These are phyloP conservation scores for Ulota crispa DNA, from an alignment of 225 moss, liverwort and hornwort species.

Conservation along the genomic window DNA sequence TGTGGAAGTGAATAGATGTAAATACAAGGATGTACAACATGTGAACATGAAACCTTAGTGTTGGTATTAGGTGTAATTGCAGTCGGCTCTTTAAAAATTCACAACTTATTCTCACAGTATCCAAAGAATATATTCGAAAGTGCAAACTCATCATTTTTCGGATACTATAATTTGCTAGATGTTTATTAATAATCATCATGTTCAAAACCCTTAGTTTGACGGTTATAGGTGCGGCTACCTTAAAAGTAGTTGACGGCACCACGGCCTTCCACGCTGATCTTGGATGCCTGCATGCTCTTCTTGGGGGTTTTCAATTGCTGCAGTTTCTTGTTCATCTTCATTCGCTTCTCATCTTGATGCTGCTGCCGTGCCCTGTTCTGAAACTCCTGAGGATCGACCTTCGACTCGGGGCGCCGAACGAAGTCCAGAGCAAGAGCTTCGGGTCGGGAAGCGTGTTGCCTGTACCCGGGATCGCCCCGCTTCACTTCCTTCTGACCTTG, in stretches of 20 bases:
- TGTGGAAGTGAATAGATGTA: too few species aligned
- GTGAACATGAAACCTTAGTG: too few species aligned
- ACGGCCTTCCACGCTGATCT: slow-evolving; percentile 91
- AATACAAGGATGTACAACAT: too few species aligned
- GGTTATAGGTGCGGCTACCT: too few species aligned
- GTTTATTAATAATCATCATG: too few species aligned
- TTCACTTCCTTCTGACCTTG: slow-evolving; percentile 68
- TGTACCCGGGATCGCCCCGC: slow-evolving; percentile 82
- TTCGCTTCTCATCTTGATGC: slow-evolving; percentile 76
- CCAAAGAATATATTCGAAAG: too few species aligned
- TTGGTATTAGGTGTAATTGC: too few species aligned
- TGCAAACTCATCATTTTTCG: too few species aligned
- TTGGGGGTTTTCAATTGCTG: slow-evolving; percentile 80
- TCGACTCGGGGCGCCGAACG: slow-evolving; percentile 84
- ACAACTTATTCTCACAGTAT: too few species aligned
- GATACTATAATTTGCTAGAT: too few species aligned
- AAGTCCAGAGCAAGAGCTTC: slow-evolving; percentile 95
- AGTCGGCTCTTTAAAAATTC: too few species aligned
- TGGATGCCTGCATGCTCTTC: slow-evolving; percentile 87
- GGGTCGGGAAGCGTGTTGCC: slow-evolving; percentile 91
- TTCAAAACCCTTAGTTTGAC: too few species aligned
- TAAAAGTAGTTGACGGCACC: slow-evolving; percentile 69
- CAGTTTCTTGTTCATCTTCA: slow-evolving; percentile 97
- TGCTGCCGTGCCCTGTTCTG: slow-evolving; percentile 67
- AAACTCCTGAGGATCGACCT: slow-evolving; percentile 69